Conservation (phyloP, 73 alveolate species). For the Breviolum minutum region DNA sequence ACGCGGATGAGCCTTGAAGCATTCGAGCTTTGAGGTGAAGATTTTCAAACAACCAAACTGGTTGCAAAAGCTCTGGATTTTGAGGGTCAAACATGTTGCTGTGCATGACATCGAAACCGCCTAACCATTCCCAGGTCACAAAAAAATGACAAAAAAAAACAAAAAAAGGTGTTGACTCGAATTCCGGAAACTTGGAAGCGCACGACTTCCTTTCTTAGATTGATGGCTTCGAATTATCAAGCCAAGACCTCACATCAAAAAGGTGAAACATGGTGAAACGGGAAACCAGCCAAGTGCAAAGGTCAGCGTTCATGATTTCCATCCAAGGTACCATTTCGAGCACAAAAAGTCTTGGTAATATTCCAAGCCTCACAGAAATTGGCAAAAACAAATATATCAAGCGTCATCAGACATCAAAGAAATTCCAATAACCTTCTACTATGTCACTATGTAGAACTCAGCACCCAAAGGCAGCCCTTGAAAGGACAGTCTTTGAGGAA, state of each 20-base stretch:
- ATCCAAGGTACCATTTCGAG: slow-evolving; percentile 50
- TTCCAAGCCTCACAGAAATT: slow-evolving; percentile 53
- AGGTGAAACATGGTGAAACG: background rate
- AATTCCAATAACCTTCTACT: background rate
- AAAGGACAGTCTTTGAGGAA: background rate
- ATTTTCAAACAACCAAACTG: background rate
- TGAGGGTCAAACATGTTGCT: slow-evolving; percentile 38
- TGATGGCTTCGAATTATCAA: slow-evolving; percentile 80
- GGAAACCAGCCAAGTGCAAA: background rate
- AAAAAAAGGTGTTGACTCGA: background rate
- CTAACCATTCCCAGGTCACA: background rate
- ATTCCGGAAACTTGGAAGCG: background rate
- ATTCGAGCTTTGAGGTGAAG: too few species aligned
- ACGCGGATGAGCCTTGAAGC: slow-evolving; percentile 44
- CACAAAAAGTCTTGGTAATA: slow-evolving; percentile 91
- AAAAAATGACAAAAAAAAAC: background rate
- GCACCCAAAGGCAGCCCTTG: background rate
- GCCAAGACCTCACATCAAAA: slow-evolving; percentile 41
- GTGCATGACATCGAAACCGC: slow-evolving; percentile 93
- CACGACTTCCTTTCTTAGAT: slow-evolving; percentile 74
- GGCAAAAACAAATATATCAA: background rate
- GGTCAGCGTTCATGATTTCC: too few species aligned
- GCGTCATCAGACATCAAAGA: background rate
- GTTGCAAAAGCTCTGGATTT: background rate
- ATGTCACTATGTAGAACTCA: too few species aligned